phyloP scores from a whole-genome alignment of 2,329 filamentous ascomycete species.

The Thyridium curvatum region DNA sequence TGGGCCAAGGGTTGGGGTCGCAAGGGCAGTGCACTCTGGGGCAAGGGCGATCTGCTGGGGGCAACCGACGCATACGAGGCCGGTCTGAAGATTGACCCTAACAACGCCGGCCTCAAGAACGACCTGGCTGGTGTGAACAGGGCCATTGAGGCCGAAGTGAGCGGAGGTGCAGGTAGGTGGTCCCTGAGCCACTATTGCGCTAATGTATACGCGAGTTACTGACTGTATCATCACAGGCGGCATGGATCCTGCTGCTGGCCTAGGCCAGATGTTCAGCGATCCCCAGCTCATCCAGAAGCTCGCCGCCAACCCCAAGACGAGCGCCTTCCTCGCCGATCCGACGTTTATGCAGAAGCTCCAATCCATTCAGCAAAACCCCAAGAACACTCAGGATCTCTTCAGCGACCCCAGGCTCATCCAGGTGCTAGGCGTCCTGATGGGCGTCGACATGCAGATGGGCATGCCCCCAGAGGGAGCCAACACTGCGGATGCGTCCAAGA shows the following conservation, averaged over 20 bases:
- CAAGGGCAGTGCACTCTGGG: slow-evolving; percentile 87
- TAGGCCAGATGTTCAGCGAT: slow-evolving; percentile 94
- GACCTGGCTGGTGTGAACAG: slow-evolving; percentile 80
- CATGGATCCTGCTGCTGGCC: slow-evolving; percentile 61
- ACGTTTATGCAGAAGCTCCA: slow-evolving; percentile 89
- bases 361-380: slow-evolving; percentile 73
- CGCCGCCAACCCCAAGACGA: slow-evolving; percentile 90
- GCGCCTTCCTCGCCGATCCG: slow-evolving; percentile 69
- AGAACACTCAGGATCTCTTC: slow-evolving; percentile 72
- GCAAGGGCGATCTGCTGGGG: slow-evolving; percentile 75
- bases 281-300: slow-evolving; percentile 87
- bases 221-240: not conserved
- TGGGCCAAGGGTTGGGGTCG: slow-evolving; percentile 96
- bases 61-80: slow-evolving; percentile 89
- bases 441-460: slow-evolving; percentile 78
- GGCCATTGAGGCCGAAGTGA: slow-evolving; percentile 72
- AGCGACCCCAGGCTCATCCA: slow-evolving; percentile 87
- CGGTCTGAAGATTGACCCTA: slow-evolving; percentile 87
- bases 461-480: slow-evolving; percentile 25
- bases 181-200: slow-evolving; percentile 16
- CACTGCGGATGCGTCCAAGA: slow-evolving; percentile 30
- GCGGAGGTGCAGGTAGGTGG: slow-evolving; percentile 4
- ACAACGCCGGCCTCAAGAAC: slow-evolving; percentile 87
- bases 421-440: slow-evolving; percentile 88
- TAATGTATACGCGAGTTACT: slow-evolving; percentile 1